Evolutionary conservation across 108 stramenopile species (phyloP).

Genomic region (Nannochloropsis gaditana): DNA sequence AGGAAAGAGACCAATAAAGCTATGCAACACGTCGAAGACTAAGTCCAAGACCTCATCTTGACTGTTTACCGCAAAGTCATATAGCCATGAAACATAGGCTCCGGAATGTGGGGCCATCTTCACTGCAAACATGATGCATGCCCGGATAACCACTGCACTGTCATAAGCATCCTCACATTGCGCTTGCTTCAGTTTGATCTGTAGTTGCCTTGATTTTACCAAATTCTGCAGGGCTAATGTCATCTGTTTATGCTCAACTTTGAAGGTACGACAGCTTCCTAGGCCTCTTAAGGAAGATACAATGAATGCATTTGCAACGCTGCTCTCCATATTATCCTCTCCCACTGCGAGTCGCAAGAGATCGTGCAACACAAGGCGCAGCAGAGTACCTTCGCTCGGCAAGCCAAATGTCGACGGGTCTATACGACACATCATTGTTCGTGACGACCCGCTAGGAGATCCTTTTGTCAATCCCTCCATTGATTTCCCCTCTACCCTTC

Average conservation of each 20-base stretch:
- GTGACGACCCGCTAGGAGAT: no score
- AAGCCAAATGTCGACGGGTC: background rate
- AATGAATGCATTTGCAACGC: background rate
- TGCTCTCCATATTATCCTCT: background rate
- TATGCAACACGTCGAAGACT: background rate
- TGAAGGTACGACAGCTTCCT: background rate
- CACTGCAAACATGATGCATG: slow-evolving; percentile 6
- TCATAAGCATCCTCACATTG: background rate
- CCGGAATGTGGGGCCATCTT: background rate
- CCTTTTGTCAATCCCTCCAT: background rate
- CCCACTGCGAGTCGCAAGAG: background rate
- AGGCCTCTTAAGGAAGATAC: background rate
- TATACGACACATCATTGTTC: background rate
- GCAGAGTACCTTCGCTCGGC: background rate
- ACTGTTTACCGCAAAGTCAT: background rate
- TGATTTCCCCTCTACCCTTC: background rate
- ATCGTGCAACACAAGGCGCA: background rate
- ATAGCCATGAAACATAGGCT: background rate
- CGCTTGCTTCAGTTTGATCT: background rate
- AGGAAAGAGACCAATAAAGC: background rate
- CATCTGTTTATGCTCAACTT: background rate
- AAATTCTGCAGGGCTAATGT: background rate
- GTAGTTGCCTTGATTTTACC: background rate
- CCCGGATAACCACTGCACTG: background rate
- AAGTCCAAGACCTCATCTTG: background rate